These are phyloP conservation scores for Neonectria neomacrospora DNA, from an alignment of 2,329 filamentous ascomycete species.

Conservation along the genomic window DNA sequence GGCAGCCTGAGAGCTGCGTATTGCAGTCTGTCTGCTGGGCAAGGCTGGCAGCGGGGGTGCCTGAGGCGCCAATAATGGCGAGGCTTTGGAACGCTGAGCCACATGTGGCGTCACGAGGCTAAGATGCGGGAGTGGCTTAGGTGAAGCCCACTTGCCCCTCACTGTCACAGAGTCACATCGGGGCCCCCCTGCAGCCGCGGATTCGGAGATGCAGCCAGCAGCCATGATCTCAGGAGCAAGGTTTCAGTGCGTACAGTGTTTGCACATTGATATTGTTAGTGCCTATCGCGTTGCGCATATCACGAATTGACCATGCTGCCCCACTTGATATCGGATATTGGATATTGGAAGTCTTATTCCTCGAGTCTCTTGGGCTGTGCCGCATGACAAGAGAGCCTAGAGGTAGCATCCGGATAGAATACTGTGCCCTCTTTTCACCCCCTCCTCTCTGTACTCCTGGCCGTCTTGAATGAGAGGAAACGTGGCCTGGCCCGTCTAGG, in stretches of 20 bases:
- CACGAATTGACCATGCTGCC: neutral
- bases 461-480: constrained; percentile 7
- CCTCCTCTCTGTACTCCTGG: neutral
- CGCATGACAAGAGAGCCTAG: neutral
- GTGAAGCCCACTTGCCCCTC: constrained; percentile 26
- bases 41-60: constrained; percentile 45
- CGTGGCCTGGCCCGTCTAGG: constrained; percentile 22
- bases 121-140: constrained; percentile 42
- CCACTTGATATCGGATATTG: neutral
- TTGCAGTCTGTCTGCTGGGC: constrained; percentile 41
- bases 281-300: neutral
- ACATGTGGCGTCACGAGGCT: constrained; percentile 20
- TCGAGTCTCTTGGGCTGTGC: neutral
- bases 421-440: neutral
- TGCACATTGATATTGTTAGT: neutral
- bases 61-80: constrained; percentile 43
- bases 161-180: constrained; percentile 19
- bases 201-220: constrained; percentile 21
- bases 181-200: constrained; percentile 22
- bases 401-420: too few relatives aligned
- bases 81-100: constrained; percentile 22
- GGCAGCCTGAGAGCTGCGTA: constrained; percentile 59
- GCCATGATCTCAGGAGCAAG: constrained; percentile 10
- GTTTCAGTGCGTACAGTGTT: neutral
- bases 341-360: neutral